Conservation (phyloP, 2,329 filamentous ascomycete genomes). For the Ophiocordyceps sinensis region DNA sequence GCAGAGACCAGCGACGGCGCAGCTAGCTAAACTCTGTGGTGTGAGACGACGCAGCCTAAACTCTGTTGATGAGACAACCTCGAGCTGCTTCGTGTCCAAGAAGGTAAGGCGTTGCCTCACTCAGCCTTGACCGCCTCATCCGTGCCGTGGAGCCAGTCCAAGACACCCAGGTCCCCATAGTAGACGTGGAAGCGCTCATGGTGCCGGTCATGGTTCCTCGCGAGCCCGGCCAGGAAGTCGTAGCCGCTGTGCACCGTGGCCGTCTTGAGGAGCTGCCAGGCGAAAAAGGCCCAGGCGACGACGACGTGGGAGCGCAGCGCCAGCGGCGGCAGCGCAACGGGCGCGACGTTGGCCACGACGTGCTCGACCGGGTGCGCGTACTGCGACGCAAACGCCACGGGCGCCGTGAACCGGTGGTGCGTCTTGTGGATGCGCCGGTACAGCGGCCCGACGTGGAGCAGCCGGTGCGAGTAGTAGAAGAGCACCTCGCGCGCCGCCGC, state of each 20-base stretch:
- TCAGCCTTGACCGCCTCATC: slow-evolving; percentile 8
- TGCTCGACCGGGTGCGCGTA: slow-evolving; percentile 45
- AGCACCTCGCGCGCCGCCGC: slow-evolving; percentile 30
- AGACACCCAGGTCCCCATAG: slow-evolving; percentile 34
- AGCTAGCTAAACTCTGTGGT: no score
- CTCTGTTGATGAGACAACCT: no score
- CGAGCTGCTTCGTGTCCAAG: no score
- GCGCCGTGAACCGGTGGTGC: slow-evolving; percentile 41
- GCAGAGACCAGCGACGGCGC: no score
- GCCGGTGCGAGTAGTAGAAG: slow-evolving; percentile 42
- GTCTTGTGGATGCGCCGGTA: slow-evolving; percentile 39
- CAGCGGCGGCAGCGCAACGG: slow-evolving; percentile 33
- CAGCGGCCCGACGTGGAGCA: slow-evolving; percentile 32
- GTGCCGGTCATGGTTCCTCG: slow-evolving; percentile 39
- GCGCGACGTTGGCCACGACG: slow-evolving; percentile 36
- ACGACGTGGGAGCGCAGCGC: slow-evolving; percentile 32
- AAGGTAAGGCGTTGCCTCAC: no score
- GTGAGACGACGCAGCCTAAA: no score
- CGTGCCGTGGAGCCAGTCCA: slow-evolving; percentile 43
- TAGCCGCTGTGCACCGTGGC: slow-evolving; percentile 42
- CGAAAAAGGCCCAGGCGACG: slow-evolving; percentile 36
- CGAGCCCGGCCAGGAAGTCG: slow-evolving; percentile 33
- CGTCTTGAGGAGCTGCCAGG: slow-evolving; percentile 34
- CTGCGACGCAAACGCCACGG: slow-evolving; percentile 38
- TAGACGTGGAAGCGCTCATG: slow-evolving; percentile 41